A percentile compares a stretch with the other conserved stretches of the same genome.
Evolutionary conservation across 139 green algal genomes (phyloP).

Genomic region (Trebouxia sp.): DNA sequence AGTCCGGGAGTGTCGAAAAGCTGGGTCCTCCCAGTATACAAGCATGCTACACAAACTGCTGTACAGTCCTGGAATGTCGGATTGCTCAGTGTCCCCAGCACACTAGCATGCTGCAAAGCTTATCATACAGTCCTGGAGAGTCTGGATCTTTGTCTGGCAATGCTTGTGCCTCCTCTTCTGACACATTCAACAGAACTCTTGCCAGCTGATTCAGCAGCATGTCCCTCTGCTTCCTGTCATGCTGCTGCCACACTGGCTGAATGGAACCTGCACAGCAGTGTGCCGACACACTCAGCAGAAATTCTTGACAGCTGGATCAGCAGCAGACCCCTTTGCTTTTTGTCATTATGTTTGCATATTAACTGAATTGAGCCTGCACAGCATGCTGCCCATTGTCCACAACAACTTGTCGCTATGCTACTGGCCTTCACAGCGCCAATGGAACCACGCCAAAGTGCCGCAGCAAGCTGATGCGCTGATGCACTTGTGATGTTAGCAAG

Average conservation of each 20-base stretch:
- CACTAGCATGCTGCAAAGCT: conserved; percentile 1
- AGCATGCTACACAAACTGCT: conserved; percentile 8
- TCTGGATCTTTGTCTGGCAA: conserved; percentile 16
- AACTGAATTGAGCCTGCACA: no score
- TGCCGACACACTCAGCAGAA: neutral
- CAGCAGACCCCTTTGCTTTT: neutral
- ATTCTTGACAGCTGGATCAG: no score
- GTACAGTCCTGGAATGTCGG: no score
- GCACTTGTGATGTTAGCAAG: no score
- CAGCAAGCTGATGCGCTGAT: no score
- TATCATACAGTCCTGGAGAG: neutral
- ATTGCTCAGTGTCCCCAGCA: neutral
- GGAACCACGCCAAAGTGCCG: no score
- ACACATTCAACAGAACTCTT: neutral
- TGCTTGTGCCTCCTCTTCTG: conserved; percentile 1
- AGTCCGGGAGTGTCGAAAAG: no score
- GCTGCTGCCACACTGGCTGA: neutral
- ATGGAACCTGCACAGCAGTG: neutral
- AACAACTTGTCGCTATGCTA: no score
- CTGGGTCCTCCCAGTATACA: neutral
- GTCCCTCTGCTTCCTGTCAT: neutral
- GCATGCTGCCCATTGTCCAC: no score
- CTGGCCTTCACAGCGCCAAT: no score
- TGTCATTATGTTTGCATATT: no score
- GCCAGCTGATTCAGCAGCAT: neutral